Evolutionary conservation across 768 basidiomycete genomes (phyloP).

Genomic region (Scleroderma bovista): DNA sequence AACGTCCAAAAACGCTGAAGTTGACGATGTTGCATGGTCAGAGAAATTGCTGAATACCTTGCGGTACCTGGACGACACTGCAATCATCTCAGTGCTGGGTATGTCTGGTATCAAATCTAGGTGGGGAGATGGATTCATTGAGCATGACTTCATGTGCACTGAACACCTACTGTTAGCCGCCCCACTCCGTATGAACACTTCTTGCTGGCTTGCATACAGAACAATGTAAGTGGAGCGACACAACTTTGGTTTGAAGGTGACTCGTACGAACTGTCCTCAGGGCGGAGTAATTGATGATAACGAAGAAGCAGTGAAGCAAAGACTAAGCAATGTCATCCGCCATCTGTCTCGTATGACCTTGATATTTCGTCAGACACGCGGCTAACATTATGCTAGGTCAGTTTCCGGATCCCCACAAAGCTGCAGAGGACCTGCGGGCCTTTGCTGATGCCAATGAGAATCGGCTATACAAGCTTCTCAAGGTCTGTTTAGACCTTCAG

Average conservation of each 20-base stretch:
- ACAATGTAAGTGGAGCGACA: slow-evolving; percentile 62
- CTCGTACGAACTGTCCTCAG: slow-evolving; percentile 34
- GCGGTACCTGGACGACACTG: slow-evolving; percentile 57
- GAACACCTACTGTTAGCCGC: slow-evolving; percentile 40
- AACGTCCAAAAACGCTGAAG: slow-evolving; percentile 42
- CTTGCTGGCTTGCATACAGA: slow-evolving; percentile 65
- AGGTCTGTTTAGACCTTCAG: slow-evolving; percentile 76
- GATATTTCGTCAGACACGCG: neutral
- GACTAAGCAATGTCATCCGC: slow-evolving; percentile 50
- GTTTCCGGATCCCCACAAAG: slow-evolving; percentile 69
- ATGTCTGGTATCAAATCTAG: slow-evolving; percentile 58
- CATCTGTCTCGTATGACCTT: slow-evolving; percentile 54
- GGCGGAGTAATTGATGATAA: slow-evolving; percentile 88
- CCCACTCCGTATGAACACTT: slow-evolving; percentile 67
- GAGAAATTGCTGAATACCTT: slow-evolving; percentile 74
- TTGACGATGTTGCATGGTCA: slow-evolving; percentile 82
- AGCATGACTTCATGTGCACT: neutral
- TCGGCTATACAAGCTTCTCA: slow-evolving; percentile 79
- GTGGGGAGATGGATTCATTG: slow-evolving; percentile 37
- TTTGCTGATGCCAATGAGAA: slow-evolving; percentile 89
- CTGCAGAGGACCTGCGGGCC: slow-evolving; percentile 65
- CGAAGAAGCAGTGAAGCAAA: slow-evolving; percentile 55
- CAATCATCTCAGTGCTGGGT: slow-evolving; percentile 49
- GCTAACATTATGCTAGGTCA: slow-evolving; percentile 29
- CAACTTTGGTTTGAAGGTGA: neutral